Evolutionary conservation across 495 filamentous ascomycete genomes (phyloP), one percentile per base, ranked within the genome.

Genomic region (Extremus antarcticus): DNA sequence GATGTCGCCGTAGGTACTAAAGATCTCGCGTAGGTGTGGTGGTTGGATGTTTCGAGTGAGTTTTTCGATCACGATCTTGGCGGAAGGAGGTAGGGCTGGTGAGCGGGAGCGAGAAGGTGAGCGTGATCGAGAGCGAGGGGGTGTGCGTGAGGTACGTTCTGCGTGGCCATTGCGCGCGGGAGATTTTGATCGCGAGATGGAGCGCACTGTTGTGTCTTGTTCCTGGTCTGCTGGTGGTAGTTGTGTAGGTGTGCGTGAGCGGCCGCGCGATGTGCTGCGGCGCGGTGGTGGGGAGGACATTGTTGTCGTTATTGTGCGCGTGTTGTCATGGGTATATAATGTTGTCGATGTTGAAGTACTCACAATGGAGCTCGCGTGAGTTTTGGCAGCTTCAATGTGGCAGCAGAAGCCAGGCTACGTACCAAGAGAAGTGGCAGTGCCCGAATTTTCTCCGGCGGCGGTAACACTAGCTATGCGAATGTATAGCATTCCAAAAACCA

Each of bases 31-130:
- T 8, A 99, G 75, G 65, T 97, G 91, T 23, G 76, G 78, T 60
- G 89, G 88, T 50, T 85, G 90, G 60, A 99, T 83, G 66, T 96
- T 99, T 65, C 94, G 95, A 3, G 91, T 94, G 62, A 98, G 77
- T 65, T 92, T 94, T 71, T 98, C 94, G 29, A 97, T 84, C 16
- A 97, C 88, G 56, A 98, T 90, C 88, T 97, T 62, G 35, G 45
- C 23, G 46, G 25, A 39, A 45, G 55, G 43, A 50, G 61, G 54
- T 23, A 52, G 50, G 11, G 41, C 45, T 43, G 49, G 55, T 13
- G 45, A 50, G 25, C 29, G 46, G 25, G 32, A 43, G 19, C 47
- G 60, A 17, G 63, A 61, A 41, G 65, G 71, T 21, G 71, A 70
- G 41, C 73, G 75, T 16, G 65, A 66, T 19, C 69, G 73, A 74